Evolutionary conservation across 225 moss, liverwort and hornwort genomes (phyloP).

Genomic region (Bryoerythrophyllum caledonicum): DNA sequence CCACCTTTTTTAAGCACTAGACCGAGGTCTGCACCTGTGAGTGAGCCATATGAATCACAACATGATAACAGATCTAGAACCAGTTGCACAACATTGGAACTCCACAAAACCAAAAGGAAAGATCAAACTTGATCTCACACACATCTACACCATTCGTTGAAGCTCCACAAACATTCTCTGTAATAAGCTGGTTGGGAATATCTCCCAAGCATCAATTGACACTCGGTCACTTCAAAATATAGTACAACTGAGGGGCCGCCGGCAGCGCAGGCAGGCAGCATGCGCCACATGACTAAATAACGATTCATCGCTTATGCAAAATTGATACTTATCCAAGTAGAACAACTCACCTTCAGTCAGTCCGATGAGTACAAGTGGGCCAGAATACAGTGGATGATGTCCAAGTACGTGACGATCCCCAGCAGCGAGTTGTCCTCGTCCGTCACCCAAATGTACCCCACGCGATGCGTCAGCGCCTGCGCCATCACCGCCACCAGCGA

Average conservation of each 20-base stretch:
- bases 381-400: conserved; percentile 61
- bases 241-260: conserved; percentile 21
- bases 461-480: conserved; percentile 70
- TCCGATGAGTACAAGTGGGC: conserved; percentile 45
- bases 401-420: conserved; percentile 70
- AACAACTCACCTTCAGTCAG: not conserved
- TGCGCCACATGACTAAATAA: too few species aligned
- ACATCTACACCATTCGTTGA: too few species aligned
- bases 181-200: not conserved
- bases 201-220: conserved; percentile 28
- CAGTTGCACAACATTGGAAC: too few species aligned
- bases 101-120: too few species aligned
- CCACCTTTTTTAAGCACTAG: not conserved
- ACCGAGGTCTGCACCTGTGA: not conserved
- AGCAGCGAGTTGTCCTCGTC: conserved; percentile 60
- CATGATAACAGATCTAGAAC: too few species aligned
- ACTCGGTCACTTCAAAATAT: conserved; percentile 13
- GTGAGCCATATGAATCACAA: too few species aligned
- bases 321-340: too few species aligned
- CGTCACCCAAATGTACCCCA: conserved; percentile 77
- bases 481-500: conserved; percentile 83
- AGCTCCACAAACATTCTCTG: not conserved
- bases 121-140: too few species aligned
- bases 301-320: too few species aligned
- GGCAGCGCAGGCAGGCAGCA: conserved; percentile 21